These are phyloP conservation scores for Trifolium fragiferum DNA, from an alignment of 306 rosid species.

Conservation along the genomic window DNA sequence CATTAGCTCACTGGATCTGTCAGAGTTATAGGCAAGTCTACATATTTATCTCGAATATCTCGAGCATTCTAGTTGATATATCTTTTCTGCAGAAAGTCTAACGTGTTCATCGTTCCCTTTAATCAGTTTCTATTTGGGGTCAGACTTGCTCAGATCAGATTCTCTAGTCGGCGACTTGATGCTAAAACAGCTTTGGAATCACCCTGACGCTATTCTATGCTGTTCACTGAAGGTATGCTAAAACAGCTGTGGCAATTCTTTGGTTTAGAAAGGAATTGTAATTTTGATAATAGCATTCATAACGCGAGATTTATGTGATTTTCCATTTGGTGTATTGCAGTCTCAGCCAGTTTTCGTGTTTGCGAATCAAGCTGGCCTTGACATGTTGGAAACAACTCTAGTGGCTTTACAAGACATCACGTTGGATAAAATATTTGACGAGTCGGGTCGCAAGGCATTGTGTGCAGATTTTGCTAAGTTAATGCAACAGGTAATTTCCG, in stretches of 20 bases:
- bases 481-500: slow-evolving; percentile 76
- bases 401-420: slow-evolving; percentile 95
- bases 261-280: not conserved
- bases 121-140: slow-evolving; percentile 70
- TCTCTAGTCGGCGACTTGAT: slow-evolving; percentile 63
- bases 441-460: slow-evolving; percentile 82
- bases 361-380: slow-evolving; percentile 95
- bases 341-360: slow-evolving; percentile 80
- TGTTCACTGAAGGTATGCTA: slow-evolving; percentile 82
- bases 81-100: not conserved
- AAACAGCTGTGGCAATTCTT: too few relatives aligned
- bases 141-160: slow-evolving; percentile 70
- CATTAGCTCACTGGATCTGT: slow-evolving; percentile 90
- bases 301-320: not conserved
- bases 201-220: slow-evolving; percentile 89
- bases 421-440: slow-evolving; percentile 87
- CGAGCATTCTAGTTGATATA: slow-evolving; percentile 8
- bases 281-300: not conserved
- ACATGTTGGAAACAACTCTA: slow-evolving; percentile 93
- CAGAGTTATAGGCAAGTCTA: slow-evolving; percentile 80
- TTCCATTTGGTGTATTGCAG: slow-evolving; percentile 50
- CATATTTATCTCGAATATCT: not conserved
- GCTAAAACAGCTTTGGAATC: slow-evolving; percentile 86
- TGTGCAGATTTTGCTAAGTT: slow-evolving; percentile 79
- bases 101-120: not conserved